Evolutionary conservation across 1,284 basidiomycete genomes (phyloP), one percentile per base, ranked within the genome.

Genomic region (Takashimella koratensis): DNA sequence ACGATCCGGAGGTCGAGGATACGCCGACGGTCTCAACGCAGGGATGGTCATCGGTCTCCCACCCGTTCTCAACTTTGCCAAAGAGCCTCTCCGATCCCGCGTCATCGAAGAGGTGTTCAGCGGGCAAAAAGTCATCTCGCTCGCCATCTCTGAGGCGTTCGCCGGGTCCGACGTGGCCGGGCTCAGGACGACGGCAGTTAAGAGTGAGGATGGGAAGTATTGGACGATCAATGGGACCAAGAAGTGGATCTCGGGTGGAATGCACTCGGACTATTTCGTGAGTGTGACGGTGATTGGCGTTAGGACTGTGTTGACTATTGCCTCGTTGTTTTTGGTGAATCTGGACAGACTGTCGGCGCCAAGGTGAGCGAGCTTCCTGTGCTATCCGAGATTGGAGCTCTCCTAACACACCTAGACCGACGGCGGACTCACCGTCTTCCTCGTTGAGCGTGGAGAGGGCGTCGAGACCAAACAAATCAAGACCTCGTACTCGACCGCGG

Each of bases 171-270:
- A 95, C 68, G 90, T 97, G 22, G 82, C 86, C 68, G 87, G 88
- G 22, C 75, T 92, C 49, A 82, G 86, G 70, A 92, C 88, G 8
- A 87, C 84, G 3, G 94, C 94, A 8, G 83, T 80, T 45, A 88
- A 92, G 73, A 86, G 82, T 36, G 83, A 86, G 56, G 91, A 94
- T 66, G 91, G 90, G 36, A 76, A 88, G 62, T 72, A 73, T 60
- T 81, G 78, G 71, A 85, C 89, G 52, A 84, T 94, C 60, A 90
- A 90, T 62, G 91, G 90, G 6, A 91, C 88, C 5, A 94, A 95
- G 76, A 79, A 79, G 63, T 96, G 93, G 93, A 97, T 97, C 67
- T 94, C 93, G 44, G 96, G 93, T 64, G 90, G 88, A 47, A 77
- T 76, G 71, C 72, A 73, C 53, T 70, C 73, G 43, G 72, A 75